A percentile compares a stretch with the other conserved stretches of the same genome.
phyloP scores from a whole-genome alignment of 2,329 filamentous ascomycete species.

The Alternaria arborescens region DNA sequence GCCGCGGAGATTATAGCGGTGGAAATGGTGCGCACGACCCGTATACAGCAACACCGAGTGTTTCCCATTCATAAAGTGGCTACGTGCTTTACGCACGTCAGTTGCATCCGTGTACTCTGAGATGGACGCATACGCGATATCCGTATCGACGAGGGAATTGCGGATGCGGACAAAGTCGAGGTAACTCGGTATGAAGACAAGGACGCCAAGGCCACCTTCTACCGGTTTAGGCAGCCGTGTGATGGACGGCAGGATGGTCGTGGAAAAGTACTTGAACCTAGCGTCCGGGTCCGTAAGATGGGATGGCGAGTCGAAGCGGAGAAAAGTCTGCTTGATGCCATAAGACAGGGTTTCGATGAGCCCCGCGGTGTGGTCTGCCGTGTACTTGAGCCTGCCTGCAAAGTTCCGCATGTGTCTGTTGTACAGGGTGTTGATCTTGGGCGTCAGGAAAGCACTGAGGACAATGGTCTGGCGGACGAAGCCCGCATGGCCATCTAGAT shows the following conservation, averaged over 20 bases:
- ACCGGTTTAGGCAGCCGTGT: constrained; percentile 71
- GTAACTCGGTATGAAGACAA: constrained; percentile 92
- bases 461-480: constrained; percentile 87
- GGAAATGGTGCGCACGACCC: constrained; percentile 95
- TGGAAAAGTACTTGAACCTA: constrained; percentile 89
- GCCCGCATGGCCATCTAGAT: constrained; percentile 84
- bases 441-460: constrained; percentile 82
- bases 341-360: constrained; percentile 74
- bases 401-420: constrained; percentile 80
- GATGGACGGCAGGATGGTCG: constrained; percentile 78
- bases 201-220: constrained; percentile 66
- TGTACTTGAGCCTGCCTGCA: constrained; percentile 79
- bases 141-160: constrained; percentile 85
- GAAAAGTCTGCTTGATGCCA: constrained; percentile 85
- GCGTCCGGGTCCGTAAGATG: constrained; percentile 82
- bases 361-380: constrained; percentile 70
- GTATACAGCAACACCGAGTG: constrained; percentile 89
- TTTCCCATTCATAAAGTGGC: constrained; percentile 84
- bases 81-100: constrained; percentile 83
- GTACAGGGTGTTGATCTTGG: constrained; percentile 83
- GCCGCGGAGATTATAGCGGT: constrained; percentile 82
- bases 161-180: constrained; percentile 93
- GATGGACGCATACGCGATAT: constrained; percentile 79
- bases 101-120: constrained; percentile 85
- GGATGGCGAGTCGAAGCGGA: constrained; percentile 77